Base-by-base conservation (phyloP, 495 filamentous ascomycete genomes). In the Aspergillus hancockii region DNA sequence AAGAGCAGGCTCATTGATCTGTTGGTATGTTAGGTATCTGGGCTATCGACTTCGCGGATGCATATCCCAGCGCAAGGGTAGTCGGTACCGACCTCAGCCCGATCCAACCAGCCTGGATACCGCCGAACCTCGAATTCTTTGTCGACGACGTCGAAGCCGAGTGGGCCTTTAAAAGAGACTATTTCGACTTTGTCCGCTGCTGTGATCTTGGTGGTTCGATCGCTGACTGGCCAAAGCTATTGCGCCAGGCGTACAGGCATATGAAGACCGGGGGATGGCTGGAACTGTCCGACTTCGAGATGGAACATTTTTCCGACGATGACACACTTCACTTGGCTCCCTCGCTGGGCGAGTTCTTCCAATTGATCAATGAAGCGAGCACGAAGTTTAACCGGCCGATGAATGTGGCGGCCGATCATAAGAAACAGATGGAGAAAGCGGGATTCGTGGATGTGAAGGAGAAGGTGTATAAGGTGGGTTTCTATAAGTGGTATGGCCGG, bases 81-180 rank as follows among this genome's bases (percentile, higher is more conserved):
- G 67, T 61, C 25, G 55, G 72, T 4, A 72, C 61, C 53, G 82
- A 84, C 53, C 72, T 81, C 16, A 81, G 77, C 49, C 75, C 78
- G 8, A 83, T 81, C 59, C 77, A 82, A 55, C 78, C 80, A 0
- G 53, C 62, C 21, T 77, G 72, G 59, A 63, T 71, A 12, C 69
- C 71, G 23, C 58, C 64, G 1, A 70, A 70, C 45, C 68, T 79
- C 31, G 66, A 69, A n/a, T 85, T 85, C 55, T 70, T 79, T 47
- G 51, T 76, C 1, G 71, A 74, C 21, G 67, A 73, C 43, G 59
- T 69, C 18, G 70, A 75, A 41, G 59, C 62, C 19, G 46, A 61
- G 0, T 76, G 67, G 73, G n/a, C 38, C 38, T 41, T 41, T 18
- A 16, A 16, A 14, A 12, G 38, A 16, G 2, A 41, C 7, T 41